These are phyloP conservation scores for Penstemon barbatus DNA, from an alignment of 257 asterid species.

Conservation along the genomic window DNA sequence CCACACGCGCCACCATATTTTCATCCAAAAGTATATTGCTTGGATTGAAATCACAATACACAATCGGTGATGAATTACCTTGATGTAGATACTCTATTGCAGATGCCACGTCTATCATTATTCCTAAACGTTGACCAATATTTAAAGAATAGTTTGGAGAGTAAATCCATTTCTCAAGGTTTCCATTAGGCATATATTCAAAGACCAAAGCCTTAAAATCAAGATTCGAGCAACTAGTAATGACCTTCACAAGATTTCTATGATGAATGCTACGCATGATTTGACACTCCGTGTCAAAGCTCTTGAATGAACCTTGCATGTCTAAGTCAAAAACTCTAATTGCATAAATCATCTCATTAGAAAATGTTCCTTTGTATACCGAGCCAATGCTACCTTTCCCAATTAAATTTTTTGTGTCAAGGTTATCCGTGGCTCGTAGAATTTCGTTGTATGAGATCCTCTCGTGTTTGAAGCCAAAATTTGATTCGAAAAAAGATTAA, in stretches of 20 bases:
- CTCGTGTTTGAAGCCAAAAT: neutral
- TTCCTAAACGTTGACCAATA: neutral
- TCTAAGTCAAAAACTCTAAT: conserved; percentile 14
- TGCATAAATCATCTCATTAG: neutral
- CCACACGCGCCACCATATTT: neutral
- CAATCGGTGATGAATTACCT: conserved; percentile 23
- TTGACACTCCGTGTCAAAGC: conserved; percentile 19
- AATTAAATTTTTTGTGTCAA: neutral
- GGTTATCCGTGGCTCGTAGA: conserved; percentile 12
- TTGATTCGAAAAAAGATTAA: neutral
- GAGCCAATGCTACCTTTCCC: conserved; percentile 19
- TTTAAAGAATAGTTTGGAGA: neutral
- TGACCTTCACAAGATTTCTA: conserved; percentile 17
- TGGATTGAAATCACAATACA: conserved; percentile 44
- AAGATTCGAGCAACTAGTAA: conserved; percentile 8
- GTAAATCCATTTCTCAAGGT: conserved; percentile 18
- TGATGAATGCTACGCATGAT: conserved; percentile 13
- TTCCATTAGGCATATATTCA: conserved; percentile 20
- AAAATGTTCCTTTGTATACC: neutral
- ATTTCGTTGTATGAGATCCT: conserved; percentile 17
- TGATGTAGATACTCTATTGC: conserved; percentile 15
- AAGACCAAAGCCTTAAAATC: conserved; percentile 22
- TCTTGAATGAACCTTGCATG: neutral
- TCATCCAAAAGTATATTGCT: conserved; percentile 35
- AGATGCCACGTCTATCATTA: conserved; percentile 15